Conservation (phyloP, 345 rosid species). For the Lenwebbia sp. region DNA sequence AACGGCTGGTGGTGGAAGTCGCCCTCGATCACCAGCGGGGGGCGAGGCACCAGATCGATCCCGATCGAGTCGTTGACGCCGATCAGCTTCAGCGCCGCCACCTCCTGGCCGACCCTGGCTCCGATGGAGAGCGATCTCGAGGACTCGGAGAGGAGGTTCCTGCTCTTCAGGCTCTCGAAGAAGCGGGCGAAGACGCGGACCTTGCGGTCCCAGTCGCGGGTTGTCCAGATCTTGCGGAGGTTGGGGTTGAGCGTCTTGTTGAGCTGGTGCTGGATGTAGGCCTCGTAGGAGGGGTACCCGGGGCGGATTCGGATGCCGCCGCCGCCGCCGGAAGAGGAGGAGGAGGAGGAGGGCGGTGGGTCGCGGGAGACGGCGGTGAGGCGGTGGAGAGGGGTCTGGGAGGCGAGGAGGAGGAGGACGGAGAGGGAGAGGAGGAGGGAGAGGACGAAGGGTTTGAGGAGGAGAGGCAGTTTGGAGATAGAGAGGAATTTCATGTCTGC, state of each 20-base stretch:
- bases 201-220: slow-evolving; percentile 90
- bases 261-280: slow-evolving; percentile 89
- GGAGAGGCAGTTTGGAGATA: slow-evolving; percentile 18
- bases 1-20: slow-evolving; percentile 85
- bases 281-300: slow-evolving; percentile 64
- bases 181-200: slow-evolving; percentile 56
- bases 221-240: slow-evolving; percentile 63
- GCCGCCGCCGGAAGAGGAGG: neutral
- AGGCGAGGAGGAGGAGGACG: slow-evolving; percentile 6
- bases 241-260: slow-evolving; percentile 86
- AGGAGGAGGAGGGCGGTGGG: neutral
- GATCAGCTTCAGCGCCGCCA: slow-evolving; percentile 54
- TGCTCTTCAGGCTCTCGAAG: slow-evolving; percentile 27
- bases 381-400: neutral
- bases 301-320: slow-evolving; percentile 52
- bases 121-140: slow-evolving; percentile 76
- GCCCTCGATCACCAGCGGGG: slow-evolving; percentile 65
- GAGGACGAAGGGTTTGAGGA: slow-evolving; percentile 11
- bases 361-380: neutral
- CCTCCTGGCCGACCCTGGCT: slow-evolving; percentile 90
- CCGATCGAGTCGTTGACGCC: slow-evolving; percentile 71
- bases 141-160: slow-evolving; percentile 29
- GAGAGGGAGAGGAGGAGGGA: slow-evolving; percentile 22
- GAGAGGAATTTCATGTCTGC: neutral
- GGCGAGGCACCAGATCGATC: slow-evolving; percentile 77